These are phyloP conservation scores for Paramecium caudatum DNA, from an alignment of 73 alveolate species.

Conservation along the genomic window DNA sequence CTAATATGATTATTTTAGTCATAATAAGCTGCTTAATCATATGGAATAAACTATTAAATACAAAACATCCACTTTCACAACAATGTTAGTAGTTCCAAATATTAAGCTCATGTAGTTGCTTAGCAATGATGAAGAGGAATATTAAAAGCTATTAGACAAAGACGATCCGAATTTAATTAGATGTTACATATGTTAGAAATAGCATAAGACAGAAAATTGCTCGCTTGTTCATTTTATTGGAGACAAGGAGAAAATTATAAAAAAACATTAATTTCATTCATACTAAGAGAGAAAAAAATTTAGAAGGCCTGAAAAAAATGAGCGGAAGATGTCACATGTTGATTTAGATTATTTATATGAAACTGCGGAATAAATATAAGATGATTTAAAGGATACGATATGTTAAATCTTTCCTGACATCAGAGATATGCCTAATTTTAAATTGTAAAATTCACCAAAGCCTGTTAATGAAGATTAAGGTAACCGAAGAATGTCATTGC, in stretches of 20 bases:
- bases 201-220: conserved; percentile 24
- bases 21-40: neutral
- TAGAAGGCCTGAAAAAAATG: neutral
- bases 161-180: too few species aligned
- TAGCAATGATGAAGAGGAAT: neutral
- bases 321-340: neutral
- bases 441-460: too few species aligned
- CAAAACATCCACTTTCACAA: conserved; percentile 23
- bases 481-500: too few species aligned
- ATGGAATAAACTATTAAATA: neutral
- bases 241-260: conserved; percentile 21
- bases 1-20: neutral
- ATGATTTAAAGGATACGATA: neutral
- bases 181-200: conserved; percentile 3
- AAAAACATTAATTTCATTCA: neutral
- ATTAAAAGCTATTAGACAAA: too few species aligned
- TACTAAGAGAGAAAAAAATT: neutral
- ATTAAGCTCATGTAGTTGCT: neutral
- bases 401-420: too few species aligned
- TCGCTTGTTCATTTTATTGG: conserved; percentile 33
- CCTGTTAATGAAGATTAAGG: too few species aligned
- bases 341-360: neutral
- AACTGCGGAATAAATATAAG: neutral
- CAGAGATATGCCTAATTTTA: too few species aligned
- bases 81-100: conserved; percentile 24